Percentiles rank a stretch among this genome's conserved stretches.
phyloP scores from a whole-genome alignment of 805 yeast genomes.

The Lachancea waltii region DNA sequence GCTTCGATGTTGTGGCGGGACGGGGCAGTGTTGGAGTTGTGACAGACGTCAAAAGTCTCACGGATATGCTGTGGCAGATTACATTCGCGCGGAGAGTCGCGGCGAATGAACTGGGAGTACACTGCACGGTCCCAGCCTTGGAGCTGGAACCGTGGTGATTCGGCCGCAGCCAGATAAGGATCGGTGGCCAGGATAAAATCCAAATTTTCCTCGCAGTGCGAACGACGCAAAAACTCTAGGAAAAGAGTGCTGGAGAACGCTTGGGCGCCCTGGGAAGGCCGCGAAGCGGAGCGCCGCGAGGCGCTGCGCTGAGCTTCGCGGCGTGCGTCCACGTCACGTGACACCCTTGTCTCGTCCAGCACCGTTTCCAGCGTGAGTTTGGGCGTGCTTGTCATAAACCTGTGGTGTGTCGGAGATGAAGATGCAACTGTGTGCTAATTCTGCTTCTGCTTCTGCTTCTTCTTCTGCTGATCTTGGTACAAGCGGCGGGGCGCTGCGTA shows the following conservation, averaged over 20 bases:
- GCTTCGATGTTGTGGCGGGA: constrained; percentile 14
- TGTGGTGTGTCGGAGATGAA: too few relatives aligned
- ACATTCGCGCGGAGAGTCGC: constrained; percentile 27
- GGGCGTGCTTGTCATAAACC: too few relatives aligned
- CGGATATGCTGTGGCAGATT: constrained; percentile 26
- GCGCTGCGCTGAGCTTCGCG: too few relatives aligned
- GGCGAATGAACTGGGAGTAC: constrained; percentile 20
- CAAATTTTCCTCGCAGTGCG: constrained; percentile 31
- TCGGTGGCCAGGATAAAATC: constrained; percentile 19
- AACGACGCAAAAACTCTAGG: constrained; percentile 17
- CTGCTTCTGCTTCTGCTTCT: too few relatives aligned
- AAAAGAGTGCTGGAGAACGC: constrained; percentile 17
- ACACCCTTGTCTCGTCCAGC: constrained; percentile 1
- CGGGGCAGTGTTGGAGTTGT: constrained; percentile 14
- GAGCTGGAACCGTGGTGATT: constrained; percentile 9
- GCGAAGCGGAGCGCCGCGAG: background rate
- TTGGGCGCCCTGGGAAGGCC: constrained; percentile 1
- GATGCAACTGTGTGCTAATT: too few relatives aligned
- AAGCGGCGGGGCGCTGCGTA: too few relatives aligned
- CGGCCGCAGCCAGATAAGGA: constrained; percentile 5
- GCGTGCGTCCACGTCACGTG: background rate
- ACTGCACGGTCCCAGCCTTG: constrained; percentile 21
- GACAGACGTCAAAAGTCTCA: constrained; percentile 18
- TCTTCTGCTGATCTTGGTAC: too few relatives aligned
- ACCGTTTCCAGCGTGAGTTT: constrained; percentile 1